A percentile compares a stretch with the other conserved stretches of the same genome.
Evolutionary conservation across 2,329 filamentous ascomycete genomes (phyloP).

Genomic region (Apiospora pterosperma): DNA sequence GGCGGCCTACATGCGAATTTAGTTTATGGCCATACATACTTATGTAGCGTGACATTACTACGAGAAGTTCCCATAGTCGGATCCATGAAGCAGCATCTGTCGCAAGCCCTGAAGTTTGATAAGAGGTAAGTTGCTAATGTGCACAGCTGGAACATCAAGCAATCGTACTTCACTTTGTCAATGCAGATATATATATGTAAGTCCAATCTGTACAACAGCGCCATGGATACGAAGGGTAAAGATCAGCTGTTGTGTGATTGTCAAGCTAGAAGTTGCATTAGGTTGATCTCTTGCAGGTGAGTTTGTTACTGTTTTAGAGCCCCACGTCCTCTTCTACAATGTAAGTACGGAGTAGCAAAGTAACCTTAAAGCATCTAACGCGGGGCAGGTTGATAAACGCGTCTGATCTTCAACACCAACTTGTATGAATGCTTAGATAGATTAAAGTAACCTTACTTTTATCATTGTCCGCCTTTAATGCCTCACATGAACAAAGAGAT

Average conservation of each 20-base stretch:
- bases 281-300: neutral
- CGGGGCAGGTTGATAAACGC: neutral
- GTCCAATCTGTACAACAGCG: too few relatives aligned
- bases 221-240: neutral
- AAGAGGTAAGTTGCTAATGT: neutral
- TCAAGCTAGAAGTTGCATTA: neutral
- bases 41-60: neutral
- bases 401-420: neutral
- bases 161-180: neutral
- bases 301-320: neutral
- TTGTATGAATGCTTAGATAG: neutral
- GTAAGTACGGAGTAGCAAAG: too few relatives aligned
- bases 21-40: conserved; percentile 19
- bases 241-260: neutral
- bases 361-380: neutral
- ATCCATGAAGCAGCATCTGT: too few relatives aligned
- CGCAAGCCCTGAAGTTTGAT: neutral
- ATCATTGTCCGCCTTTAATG: neutral
- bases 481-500: neutral
- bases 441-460: too few relatives aligned
- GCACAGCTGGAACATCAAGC: neutral
- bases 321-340: neutral
- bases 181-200: too few relatives aligned
- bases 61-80: too few relatives aligned
- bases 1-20: conserved; percentile 65